Percentiles rank a stretch among this genome's conserved stretches.
Conservation (phyloP, 306 rosid species). For the Fragaria nilgerrensis region DNA sequence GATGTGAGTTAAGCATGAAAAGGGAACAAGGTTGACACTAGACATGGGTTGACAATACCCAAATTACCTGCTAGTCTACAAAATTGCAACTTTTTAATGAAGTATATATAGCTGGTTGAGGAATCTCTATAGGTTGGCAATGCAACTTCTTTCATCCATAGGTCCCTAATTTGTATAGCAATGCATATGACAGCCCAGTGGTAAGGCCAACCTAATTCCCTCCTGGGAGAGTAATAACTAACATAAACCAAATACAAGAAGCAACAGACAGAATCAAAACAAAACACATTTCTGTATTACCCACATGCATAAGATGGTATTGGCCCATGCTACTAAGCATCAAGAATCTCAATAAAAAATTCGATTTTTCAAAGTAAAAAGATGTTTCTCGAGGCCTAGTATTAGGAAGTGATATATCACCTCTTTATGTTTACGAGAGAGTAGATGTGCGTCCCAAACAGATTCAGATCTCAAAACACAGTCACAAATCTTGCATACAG, state of each 20-base stretch:
- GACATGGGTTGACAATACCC: not conserved
- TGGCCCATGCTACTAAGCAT: not conserved
- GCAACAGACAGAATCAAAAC: not conserved
- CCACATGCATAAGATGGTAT: not conserved
- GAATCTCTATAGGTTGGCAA: not conserved
- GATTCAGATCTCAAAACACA: slow-evolving; percentile 70
- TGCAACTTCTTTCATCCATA: not conserved
- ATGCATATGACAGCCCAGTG: not conserved
- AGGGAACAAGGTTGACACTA: not conserved
- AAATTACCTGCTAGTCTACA: not conserved
- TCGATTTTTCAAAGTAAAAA: not conserved
- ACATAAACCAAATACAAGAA: not conserved
- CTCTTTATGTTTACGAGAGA: slow-evolving; percentile 88
- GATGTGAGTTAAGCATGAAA: not conserved
- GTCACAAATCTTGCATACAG: slow-evolving; percentile 81
- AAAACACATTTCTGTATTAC: not conserved
- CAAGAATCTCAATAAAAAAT: not conserved
- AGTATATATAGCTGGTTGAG: not conserved
- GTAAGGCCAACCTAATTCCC: not conserved
- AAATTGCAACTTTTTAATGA: not conserved
- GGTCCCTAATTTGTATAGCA: not conserved
- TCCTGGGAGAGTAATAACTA: not conserved
- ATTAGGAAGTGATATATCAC: slow-evolving; percentile 32
- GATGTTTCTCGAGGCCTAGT: not conserved
- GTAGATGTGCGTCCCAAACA: slow-evolving; percentile 77